These are phyloP conservation scores for Dalechampia spathulata DNA, from an alignment of 441 rosid species.

Conservation along the genomic window DNA sequence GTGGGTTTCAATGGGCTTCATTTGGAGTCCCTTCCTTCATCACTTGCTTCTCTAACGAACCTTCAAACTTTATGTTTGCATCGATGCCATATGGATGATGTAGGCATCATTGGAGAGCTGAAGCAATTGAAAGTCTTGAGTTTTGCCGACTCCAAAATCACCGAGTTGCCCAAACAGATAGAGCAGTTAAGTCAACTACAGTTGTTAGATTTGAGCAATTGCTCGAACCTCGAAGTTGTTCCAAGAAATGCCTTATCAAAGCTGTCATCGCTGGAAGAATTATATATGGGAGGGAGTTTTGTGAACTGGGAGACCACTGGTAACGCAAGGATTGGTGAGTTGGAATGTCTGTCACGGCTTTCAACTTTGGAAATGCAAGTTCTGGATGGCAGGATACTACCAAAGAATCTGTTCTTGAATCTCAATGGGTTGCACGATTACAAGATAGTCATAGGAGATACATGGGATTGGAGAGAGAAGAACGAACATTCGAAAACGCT, in stretches of 20 bases:
- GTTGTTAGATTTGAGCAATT: conserved; percentile 15
- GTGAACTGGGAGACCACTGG: not conserved
- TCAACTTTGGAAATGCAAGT: no score
- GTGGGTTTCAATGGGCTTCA: no score
- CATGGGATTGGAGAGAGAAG: no score
- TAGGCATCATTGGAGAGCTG: conserved; percentile 18
- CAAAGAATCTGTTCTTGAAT: no score
- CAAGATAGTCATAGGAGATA: no score
- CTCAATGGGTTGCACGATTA: no score
- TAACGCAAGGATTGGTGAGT: not conserved
- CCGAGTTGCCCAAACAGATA: conserved; percentile 16
- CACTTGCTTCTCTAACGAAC: no score
- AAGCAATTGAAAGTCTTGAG: conserved; percentile 28
- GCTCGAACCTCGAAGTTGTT: conserved; percentile 1
- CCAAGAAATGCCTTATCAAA: conserved; percentile 16
- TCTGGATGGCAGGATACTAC: no score
- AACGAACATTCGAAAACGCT: no score
- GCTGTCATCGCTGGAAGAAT: conserved; percentile 19
- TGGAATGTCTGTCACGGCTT: not conserved
- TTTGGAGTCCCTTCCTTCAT: no score
- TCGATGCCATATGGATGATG: conserved; percentile 8
- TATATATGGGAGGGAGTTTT: conserved; percentile 1
- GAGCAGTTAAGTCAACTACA: conserved; percentile 18
- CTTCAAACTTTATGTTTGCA: conserved; percentile 16
- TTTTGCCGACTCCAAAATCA: conserved; percentile 10